Percentiles rank a stretch among this genome's conserved stretches.
Evolutionary conservation across 352 stramenopile species (phyloP).

Genomic region (Globisporangium splendens): DNA sequence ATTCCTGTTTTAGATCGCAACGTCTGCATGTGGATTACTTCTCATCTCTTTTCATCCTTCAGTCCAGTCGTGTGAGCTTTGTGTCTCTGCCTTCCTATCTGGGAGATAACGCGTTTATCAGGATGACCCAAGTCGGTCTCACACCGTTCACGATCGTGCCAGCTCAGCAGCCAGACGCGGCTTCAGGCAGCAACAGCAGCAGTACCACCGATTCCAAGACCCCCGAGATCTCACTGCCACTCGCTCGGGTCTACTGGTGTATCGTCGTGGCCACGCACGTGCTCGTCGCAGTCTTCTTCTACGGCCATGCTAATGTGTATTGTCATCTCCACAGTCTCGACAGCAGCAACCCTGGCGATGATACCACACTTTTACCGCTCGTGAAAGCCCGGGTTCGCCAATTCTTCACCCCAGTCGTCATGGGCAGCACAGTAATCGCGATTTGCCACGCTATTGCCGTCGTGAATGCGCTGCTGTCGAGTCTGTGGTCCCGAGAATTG

Average conservation of each 20-base stretch:
- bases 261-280: slow-evolving; percentile 2
- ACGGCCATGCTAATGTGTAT: slow-evolving; percentile 11
- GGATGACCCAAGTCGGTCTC: background rate
- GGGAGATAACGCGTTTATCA: no score
- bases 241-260: slow-evolving; percentile 8
- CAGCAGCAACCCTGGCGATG: no score
- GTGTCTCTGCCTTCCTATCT: no score
- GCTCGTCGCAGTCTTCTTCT: slow-evolving; percentile 9
- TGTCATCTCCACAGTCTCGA: slow-evolving; percentile 1
- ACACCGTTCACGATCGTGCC: background rate
- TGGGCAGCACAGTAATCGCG: slow-evolving; percentile 10
- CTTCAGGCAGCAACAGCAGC: background rate
- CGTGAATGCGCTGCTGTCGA: slow-evolving; percentile 15
- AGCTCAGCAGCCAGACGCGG: background rate
- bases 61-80: no score
- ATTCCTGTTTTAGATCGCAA: no score
- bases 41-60: no score
- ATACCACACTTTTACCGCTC: no score
- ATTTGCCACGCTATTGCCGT: slow-evolving; percentile 11
- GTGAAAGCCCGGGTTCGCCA: background rate
- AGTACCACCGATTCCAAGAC: background rate
- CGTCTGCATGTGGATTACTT: no score
- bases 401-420: slow-evolving; percentile 8
- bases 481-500: slow-evolving; percentile 10
- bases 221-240: slow-evolving; percentile 3